A percentile compares a stretch with the other conserved stretches of the same genome.
phyloP scores from a whole-genome alignment of 108 stramenopile species.

The Cylindrotheca closterium region DNA sequence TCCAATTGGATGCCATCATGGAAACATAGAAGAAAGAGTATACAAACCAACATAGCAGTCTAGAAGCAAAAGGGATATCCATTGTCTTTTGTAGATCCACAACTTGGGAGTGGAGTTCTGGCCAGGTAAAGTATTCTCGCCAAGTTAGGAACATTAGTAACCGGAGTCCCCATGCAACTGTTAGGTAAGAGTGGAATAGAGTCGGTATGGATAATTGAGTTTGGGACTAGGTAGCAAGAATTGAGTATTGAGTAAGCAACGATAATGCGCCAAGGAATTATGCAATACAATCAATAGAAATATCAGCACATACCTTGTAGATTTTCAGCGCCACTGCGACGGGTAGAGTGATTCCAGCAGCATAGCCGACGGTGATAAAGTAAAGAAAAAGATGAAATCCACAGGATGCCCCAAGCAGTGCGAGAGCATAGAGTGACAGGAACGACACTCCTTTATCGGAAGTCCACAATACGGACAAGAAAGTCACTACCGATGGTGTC shows the following conservation, averaged over 20 bases:
- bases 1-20: slow-evolving; percentile 40
- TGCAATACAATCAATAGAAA: neutral
- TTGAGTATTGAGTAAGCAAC: neutral
- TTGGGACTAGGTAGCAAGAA: neutral
- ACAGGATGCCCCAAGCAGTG: slow-evolving; percentile 48
- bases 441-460: slow-evolving; percentile 17
- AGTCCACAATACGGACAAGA: slow-evolving; percentile 11
- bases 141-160: slow-evolving; percentile 42
- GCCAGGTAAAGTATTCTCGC: slow-evolving; percentile 56
- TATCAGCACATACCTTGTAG: slow-evolving; percentile 23
- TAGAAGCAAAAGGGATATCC: slow-evolving; percentile 31
- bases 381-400: slow-evolving; percentile 62
- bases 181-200: slow-evolving; percentile 39
- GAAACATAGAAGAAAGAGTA: slow-evolving; percentile 47
- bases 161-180: slow-evolving; percentile 52
- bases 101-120: slow-evolving; percentile 45
- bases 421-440: slow-evolving; percentile 32
- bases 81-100: slow-evolving; percentile 30
- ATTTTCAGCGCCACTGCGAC: slow-evolving; percentile 22
- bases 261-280: neutral
- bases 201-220: slow-evolving; percentile 12
- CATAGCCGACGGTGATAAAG: slow-evolving; percentile 65
- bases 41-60: slow-evolving; percentile 42
- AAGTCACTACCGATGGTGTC: slow-evolving; percentile 9
- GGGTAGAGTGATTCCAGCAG: slow-evolving; percentile 45